These are phyloP conservation scores for Madurella fahalii DNA, from an alignment of 2,329 filamentous ascomycete species.

Conservation along the genomic window DNA sequence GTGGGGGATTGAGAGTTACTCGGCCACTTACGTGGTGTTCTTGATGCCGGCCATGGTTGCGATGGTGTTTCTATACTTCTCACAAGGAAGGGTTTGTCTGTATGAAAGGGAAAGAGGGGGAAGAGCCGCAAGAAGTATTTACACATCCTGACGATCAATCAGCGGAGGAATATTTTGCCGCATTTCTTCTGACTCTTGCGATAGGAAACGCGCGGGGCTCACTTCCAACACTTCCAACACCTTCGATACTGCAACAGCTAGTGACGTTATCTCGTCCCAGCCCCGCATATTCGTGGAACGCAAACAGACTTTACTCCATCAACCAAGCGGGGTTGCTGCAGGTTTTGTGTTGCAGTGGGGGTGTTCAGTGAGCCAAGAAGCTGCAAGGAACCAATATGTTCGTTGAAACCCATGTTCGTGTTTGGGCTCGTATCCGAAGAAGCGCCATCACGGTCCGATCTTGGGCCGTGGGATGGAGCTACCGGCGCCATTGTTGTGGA, in stretches of 20 bases:
- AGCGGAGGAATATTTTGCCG: not conserved
- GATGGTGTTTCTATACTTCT: not conserved
- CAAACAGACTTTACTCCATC: not conserved
- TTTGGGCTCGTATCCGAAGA: not conserved
- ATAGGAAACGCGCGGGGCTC: not conserved
- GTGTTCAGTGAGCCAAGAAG: not conserved
- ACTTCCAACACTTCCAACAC: no score
- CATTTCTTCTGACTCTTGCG: not conserved
- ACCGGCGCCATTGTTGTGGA: no score
- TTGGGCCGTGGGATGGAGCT: no score
- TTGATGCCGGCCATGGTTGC: slow-evolving; percentile 18
- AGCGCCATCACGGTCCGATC: slow-evolving; percentile 5
- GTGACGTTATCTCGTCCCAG: slow-evolving; percentile 6
- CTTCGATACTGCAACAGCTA: slow-evolving; percentile 3
- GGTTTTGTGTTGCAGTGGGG: not conserved
- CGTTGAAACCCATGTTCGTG: not conserved
- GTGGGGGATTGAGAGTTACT: not conserved
- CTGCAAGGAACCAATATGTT: not conserved
- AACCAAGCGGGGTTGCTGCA: slow-evolving; percentile 2
- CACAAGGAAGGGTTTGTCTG: not conserved
- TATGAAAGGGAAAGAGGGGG: not conserved
- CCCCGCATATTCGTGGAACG: not conserved
- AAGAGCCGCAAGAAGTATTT: not conserved
- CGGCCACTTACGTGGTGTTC: slow-evolving; percentile 17
- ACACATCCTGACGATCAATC: not conserved